phyloP scores from a whole-genome alignment of 192 early-diverging fungal species.

The Lunasporangiospora selenospora region DNA sequence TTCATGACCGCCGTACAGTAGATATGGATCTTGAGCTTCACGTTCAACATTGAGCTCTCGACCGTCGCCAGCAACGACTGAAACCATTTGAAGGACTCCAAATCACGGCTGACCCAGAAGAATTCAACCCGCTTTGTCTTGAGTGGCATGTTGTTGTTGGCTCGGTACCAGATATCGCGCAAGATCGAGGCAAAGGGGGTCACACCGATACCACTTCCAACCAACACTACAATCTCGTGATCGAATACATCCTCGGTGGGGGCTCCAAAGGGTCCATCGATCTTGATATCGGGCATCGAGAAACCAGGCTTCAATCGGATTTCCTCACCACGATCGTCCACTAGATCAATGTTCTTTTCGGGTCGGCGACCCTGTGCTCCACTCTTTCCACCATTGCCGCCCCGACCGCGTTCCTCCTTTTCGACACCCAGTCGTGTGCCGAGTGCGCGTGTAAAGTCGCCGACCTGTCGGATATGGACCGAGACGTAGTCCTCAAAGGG shows the following conservation, averaged over 20 bases:
- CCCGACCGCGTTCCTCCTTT: conserved; percentile 20
- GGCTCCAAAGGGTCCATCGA: conserved; percentile 87
- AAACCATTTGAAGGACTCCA: conserved; percentile 73
- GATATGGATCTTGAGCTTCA: conserved; percentile 68
- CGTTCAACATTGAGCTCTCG: conserved; percentile 63
- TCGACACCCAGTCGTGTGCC: conserved; percentile 48
- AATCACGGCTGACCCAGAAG: conserved; percentile 72
- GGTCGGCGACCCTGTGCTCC: conserved; percentile 3
- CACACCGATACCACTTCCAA: conserved; percentile 80
- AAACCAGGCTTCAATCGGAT: conserved; percentile 37
- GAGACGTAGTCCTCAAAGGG: conserved; percentile 54
- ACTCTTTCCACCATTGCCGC: conserved; percentile 2
- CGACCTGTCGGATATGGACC: conserved; percentile 52
- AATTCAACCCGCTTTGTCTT: conserved; percentile 62
- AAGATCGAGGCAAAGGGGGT: conserved; percentile 79
- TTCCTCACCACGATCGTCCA: conserved; percentile 43
- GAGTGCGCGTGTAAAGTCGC: conserved; percentile 49
- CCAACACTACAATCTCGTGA: conserved; percentile 68
- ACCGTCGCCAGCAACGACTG: conserved; percentile 66
- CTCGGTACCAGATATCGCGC: conserved; percentile 68
- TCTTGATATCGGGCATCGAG: conserved; percentile 61
- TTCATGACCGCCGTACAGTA: conserved; percentile 69
- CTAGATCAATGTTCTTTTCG: conserved; percentile 30
- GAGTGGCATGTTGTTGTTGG: conserved; percentile 52
- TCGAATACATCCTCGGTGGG: conserved; percentile 80